phyloP scores from a whole-genome alignment of 495 filamentous ascomycete genomes.

The Hypoxylon cercidicola region DNA sequence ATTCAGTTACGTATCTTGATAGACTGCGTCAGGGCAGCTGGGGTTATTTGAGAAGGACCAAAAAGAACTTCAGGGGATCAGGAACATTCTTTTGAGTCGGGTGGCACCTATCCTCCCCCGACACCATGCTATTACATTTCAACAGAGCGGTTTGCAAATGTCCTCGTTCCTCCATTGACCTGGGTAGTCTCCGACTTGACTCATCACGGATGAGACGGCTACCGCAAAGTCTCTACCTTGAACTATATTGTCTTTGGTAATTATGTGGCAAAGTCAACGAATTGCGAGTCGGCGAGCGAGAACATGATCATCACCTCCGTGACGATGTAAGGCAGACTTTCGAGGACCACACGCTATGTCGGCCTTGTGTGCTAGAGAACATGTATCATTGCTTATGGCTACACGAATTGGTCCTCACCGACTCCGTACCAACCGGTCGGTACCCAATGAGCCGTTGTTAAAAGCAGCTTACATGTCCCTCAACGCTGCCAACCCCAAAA shows the following conservation, averaged over 20 bases:
- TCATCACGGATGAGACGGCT: neutral
- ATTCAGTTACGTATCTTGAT: neutral
- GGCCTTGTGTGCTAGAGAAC: neutral
- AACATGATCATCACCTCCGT: conserved; percentile 1
- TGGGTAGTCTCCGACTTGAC: conserved; percentile 8
- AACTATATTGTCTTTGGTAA: neutral
- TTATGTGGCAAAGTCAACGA: conserved; percentile 12
- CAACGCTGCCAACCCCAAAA: conserved; percentile 1
- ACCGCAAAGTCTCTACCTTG: neutral
- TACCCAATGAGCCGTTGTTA: conserved; percentile 21
- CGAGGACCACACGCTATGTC: neutral
- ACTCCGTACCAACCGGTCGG: conserved; percentile 10
- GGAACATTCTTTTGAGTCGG: neutral
- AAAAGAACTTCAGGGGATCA: neutral
- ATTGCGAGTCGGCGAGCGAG: neutral
- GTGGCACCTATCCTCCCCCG: neutral
- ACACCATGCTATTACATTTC: conserved; percentile 8
- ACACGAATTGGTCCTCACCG: conserved; percentile 6
- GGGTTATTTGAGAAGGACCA: neutral
- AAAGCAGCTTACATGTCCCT: conserved; percentile 3
- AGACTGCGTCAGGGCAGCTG: neutral
- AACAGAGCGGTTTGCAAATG: conserved; percentile 3
- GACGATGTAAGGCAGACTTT: conserved; percentile 23
- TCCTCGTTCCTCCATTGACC: neutral
- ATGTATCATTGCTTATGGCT: neutral